Conservation (phyloP, 768 basidiomycete species). For the Termitomyces bulborhizus region DNA sequence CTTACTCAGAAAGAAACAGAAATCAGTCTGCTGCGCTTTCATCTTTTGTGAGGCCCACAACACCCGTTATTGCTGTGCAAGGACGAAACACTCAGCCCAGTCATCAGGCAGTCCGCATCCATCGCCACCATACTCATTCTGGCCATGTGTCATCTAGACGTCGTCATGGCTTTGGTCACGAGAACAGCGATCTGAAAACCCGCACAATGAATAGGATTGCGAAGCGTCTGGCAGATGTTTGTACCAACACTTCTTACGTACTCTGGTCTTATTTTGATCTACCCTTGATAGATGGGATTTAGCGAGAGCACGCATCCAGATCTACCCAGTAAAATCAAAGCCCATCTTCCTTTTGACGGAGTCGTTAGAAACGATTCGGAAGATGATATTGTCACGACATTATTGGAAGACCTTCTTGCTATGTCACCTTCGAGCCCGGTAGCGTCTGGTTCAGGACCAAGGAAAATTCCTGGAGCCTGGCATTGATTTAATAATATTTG, state of each 20-base stretch:
- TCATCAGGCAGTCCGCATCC: constrained; percentile 57
- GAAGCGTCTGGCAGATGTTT: constrained; percentile 57
- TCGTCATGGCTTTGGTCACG: constrained; percentile 6
- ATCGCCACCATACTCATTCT: constrained; percentile 36
- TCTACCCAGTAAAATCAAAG: constrained; percentile 42
- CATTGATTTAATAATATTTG: neutral
- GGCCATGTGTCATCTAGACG: constrained; percentile 28
- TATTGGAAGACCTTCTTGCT: constrained; percentile 55
- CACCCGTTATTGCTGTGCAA: constrained; percentile 46
- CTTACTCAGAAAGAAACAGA: neutral
- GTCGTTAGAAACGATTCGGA: constrained; percentile 47
- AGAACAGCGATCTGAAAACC: constrained; percentile 23
- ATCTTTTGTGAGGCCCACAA: neutral
- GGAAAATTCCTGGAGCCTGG: constrained; percentile 42
- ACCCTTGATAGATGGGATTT: constrained; percentile 64
- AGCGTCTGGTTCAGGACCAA: constrained; percentile 29
- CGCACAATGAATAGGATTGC: constrained; percentile 47
- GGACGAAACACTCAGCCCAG: constrained; percentile 55
- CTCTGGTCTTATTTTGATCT: constrained; percentile 3
- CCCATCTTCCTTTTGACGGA: constrained; percentile 38
- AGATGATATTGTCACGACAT: constrained; percentile 58
- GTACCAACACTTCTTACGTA: constrained; percentile 18
- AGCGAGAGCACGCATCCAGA: constrained; percentile 50
- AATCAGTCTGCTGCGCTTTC: neutral
- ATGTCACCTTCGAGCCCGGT: constrained; percentile 29